Conservation (phyloP, 345 rosid genomes). For the Eucalyptus marginata region DNA sequence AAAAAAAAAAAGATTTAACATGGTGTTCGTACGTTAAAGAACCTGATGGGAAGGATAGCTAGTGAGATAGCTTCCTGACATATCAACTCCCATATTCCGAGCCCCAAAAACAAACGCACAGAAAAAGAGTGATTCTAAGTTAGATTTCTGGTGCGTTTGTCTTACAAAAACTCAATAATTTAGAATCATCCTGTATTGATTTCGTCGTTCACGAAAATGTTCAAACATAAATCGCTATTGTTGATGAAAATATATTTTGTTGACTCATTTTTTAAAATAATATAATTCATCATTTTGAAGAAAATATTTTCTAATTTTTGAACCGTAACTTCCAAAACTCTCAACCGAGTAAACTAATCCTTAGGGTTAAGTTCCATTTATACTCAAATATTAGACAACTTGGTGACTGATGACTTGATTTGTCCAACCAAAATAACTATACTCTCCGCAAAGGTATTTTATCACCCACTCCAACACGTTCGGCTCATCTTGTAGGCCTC, state of each 20-base stretch:
- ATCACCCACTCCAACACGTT: neutral
- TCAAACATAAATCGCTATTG: neutral
- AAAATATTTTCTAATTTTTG: neutral
- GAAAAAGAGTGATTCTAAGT: neutral
- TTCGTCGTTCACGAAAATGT: neutral
- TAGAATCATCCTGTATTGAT: neutral
- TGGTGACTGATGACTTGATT: neutral
- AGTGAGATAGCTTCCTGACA: neutral
- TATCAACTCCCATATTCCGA: neutral
- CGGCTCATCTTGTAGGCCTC: neutral
- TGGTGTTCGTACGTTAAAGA: neutral
- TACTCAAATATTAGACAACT: neutral
- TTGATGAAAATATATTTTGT: rapidly evolving
- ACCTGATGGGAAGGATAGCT: neutral
- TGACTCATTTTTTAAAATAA: neutral
- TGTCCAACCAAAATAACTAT: neutral
- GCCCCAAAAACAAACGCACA: neutral
- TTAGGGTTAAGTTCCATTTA: neutral
- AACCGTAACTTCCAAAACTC: neutral
- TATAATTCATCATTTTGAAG: neutral
- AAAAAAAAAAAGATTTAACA: neutral
- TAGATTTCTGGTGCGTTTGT: neutral
- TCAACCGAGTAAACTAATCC: neutral
- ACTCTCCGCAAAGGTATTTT: neutral
- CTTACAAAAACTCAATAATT: neutral